These are phyloP conservation scores for Fusarium ramigenum DNA, from an alignment of 2,329 filamentous ascomycete species.

Conservation along the genomic window DNA sequence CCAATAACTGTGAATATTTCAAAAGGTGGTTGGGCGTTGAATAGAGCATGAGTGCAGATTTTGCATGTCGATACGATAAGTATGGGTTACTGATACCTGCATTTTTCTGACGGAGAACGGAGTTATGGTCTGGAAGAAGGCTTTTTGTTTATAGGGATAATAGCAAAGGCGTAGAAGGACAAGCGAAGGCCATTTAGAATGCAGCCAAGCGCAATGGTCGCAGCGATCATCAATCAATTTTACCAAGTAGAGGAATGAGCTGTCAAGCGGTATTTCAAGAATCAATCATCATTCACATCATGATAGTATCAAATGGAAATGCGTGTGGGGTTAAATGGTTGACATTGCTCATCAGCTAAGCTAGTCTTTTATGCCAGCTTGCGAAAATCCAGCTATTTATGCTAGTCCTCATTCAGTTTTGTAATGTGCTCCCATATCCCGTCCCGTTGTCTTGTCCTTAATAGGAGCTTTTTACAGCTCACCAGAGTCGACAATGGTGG, in stretches of 20 bases:
- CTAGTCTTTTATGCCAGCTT: conserved; percentile 27
- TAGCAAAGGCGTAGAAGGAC: conserved; percentile 40
- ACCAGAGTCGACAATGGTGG: conserved; percentile 67
- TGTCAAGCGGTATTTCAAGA: neutral
- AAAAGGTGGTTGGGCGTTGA: conserved; percentile 77
- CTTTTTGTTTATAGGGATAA: conserved; percentile 31
- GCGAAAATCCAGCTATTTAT: conserved; percentile 25
- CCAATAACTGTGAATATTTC: conserved; percentile 92
- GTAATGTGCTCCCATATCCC: conserved; percentile 28
- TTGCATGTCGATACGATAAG: conserved; percentile 4
- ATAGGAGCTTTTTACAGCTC: conserved; percentile 51
- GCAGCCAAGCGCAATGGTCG: conserved; percentile 10
- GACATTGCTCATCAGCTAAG: conserved; percentile 34
- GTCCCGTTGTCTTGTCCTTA: conserved; percentile 10
- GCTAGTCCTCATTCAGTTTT: conserved; percentile 36
- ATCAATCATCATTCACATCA: neutral
- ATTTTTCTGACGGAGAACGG: conserved; percentile 27
- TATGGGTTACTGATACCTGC: neutral
- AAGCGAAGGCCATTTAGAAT: conserved; percentile 18
- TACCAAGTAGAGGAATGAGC: neutral
- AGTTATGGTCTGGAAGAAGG: conserved; percentile 35
- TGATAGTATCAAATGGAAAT: neutral
- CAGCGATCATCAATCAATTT: conserved; percentile 4
- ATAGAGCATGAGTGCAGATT: conserved; percentile 32
- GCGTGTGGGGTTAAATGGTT: conserved; percentile 28